Base-by-base conservation (phyloP, 73 alveolate genomes). In the Paramecium primaurelia region DNA sequence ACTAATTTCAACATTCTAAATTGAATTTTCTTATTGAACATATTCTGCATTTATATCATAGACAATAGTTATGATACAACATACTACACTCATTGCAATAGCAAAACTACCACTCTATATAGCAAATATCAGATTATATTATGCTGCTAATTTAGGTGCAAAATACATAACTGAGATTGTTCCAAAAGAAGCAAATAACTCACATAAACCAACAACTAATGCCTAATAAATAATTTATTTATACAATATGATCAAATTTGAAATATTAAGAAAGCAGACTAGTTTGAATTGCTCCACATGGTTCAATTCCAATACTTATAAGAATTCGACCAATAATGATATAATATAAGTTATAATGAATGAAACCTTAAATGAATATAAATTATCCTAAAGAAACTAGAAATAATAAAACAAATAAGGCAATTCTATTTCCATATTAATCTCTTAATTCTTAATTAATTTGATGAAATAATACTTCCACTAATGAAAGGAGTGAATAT, bases 131-230 rank as follows among this genome's bases (percentile, higher is more conserved):
- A 75, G 9, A 36, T 42, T 18, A 20, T 36, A 38, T 22, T 75
- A 14, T 12, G 88, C 7, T 0, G 88, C 58, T 75, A 75, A 18
- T 75, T 75, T 75, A 3, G 88, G 88, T 14, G 88, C 88, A 5
- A 38, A 25, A 42, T 75, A 75, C 59, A 75, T 36, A 37, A 75
- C 60, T 4, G 37, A 10, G 10, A 75, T 75, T 10, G 68, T 42
- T 75, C 88, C 88, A 42, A 75, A 75, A 1, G 88, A 30, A 18
- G 88, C 88, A 75, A 75, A 75, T 42, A 75, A 38, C 2, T 75
- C 60, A 42, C 60, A 38, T 12, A 75, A 25, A 12, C 88, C 88
- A 16, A 38, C 47, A 36, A 42, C 60, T 22, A 75, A 75, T 16
- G 68, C 88, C 88, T 75, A 36, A 36, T 36, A 38, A 14, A 3